Evolutionary conservation across 2,329 filamentous ascomycete genomes (phyloP).

Genomic region (Fusarium stilboides): DNA sequence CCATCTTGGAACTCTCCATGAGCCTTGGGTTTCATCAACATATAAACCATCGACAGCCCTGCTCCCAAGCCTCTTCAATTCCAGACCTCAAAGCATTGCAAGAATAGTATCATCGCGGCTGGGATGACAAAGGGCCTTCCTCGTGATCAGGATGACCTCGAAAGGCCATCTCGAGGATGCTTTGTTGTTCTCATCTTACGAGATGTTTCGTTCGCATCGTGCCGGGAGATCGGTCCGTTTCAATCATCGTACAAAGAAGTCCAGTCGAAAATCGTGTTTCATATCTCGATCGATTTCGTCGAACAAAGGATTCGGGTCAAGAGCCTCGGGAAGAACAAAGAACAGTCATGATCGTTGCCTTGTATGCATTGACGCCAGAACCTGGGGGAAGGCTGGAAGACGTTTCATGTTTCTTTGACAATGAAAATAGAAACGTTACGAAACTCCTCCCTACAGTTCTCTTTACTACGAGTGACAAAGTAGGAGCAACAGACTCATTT

Average conservation of each 20-base stretch:
- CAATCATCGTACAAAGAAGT: slow-evolving; percentile 2
- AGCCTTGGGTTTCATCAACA: neutral
- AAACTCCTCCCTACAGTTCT: neutral
- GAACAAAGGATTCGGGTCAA: slow-evolving; percentile 23
- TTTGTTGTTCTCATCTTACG: slow-evolving; percentile 17
- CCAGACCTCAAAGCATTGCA: neutral
- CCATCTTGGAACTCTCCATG: slow-evolving; percentile 8
- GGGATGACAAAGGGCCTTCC: slow-evolving; percentile 30
- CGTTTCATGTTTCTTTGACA: slow-evolving; percentile 32
- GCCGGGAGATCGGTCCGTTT: neutral
- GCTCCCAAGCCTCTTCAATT: neutral
- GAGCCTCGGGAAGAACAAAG: slow-evolving; percentile 25
- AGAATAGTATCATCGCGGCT: slow-evolving; percentile 29
- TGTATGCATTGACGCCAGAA: slow-evolving; percentile 17
- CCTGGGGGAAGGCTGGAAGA: neutral
- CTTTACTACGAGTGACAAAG: slow-evolving; percentile 4
- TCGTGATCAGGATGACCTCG: neutral
- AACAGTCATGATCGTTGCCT: neutral
- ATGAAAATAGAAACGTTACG: slow-evolving; percentile 29
- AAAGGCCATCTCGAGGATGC: slow-evolving; percentile 4
- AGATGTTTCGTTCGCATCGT: slow-evolving; percentile 12
- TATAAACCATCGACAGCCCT: slow-evolving; percentile 12
- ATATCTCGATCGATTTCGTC: slow-evolving; percentile 7
- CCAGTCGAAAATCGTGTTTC: slow-evolving; percentile 5
- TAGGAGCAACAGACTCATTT: slow-evolving; percentile 42